Evolutionary conservation across 192 early-diverging fungal species (phyloP).

Genomic region (Coemansia biformis): DNA sequence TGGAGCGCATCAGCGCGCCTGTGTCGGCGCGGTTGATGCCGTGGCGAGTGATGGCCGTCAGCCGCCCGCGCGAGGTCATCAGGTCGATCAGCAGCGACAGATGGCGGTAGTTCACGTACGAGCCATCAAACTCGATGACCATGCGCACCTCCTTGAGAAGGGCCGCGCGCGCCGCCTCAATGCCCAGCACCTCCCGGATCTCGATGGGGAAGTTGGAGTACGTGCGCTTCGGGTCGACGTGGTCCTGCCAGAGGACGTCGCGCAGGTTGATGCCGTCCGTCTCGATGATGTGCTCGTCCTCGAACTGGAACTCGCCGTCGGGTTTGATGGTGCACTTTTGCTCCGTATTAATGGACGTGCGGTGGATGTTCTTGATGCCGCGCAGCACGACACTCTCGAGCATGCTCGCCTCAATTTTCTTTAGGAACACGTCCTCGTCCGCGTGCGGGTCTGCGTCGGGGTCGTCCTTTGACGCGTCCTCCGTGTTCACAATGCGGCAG

Average conservation of each 20-base stretch:
- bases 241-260: conserved; percentile 77
- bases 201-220: conserved; percentile 92
- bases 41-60: conserved; percentile 97
- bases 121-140: conserved; percentile 93
- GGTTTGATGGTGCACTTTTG: conserved; percentile 42
- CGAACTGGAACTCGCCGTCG: conserved; percentile 59
- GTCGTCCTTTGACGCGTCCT: conserved; percentile 49
- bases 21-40: conserved; percentile 97
- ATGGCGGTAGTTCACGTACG: conserved; percentile 98
- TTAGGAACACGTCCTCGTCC: conserved; percentile 87
- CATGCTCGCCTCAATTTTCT: conserved; percentile 80
- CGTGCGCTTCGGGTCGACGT: conserved; percentile 75
- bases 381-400: conserved; percentile 79
- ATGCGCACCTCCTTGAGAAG: conserved; percentile 82
- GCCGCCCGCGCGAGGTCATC: conserved; percentile 87
- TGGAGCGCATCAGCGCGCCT: conserved; percentile 88
- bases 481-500: conserved; percentile 74
- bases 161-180: conserved; percentile 91
- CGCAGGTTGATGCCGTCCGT: conserved; percentile 90
- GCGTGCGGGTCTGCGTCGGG: conserved; percentile 53
- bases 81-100: conserved; percentile 91
- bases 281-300: conserved; percentile 75
- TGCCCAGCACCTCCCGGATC: conserved; percentile 87
- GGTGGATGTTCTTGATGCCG: conserved; percentile 79
- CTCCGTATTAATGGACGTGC: conserved; percentile 59